These are phyloP conservation scores for Tranzscheliella williamsii DNA, from an alignment of 1,284 basidiomycete species.

Conservation along the genomic window DNA sequence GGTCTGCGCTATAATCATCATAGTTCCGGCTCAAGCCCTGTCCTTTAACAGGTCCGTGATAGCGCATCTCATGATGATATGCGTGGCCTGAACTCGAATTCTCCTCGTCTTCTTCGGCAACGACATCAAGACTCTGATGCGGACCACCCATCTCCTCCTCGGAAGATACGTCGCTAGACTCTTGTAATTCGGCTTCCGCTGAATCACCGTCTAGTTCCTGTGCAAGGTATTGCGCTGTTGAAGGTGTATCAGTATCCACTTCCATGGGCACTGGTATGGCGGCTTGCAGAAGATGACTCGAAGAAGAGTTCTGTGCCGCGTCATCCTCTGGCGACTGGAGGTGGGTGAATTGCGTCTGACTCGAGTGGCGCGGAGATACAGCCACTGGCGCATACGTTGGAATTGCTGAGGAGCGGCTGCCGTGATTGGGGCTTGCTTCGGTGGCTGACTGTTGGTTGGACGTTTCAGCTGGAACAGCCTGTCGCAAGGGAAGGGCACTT, in stretches of 20 bases:
- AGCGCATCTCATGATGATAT: conserved; percentile 39
- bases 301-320: no score
- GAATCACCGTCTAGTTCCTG: conserved; percentile 4
- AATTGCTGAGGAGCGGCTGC: no score
- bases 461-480: no score
- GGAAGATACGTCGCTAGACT: conserved; percentile 8
- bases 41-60: conserved; percentile 16
- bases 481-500: no score
- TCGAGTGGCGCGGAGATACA: no score
- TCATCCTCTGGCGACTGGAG: no score
- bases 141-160: conserved; percentile 14
- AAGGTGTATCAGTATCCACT: conserved; percentile 2
- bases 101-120: conserved; percentile 51
- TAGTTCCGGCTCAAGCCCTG: conserved; percentile 21
- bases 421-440: no score
- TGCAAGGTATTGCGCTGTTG: conserved; percentile 22
- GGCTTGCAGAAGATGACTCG: no score
- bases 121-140: conserved; percentile 34
- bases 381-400: no score
- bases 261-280: no score
- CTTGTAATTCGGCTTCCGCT: neutral
- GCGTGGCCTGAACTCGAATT: conserved; percentile 30
- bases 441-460: no score
- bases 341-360: no score
- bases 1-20: conserved; percentile 14